Evolutionary conservation across 345 rosid genomes (phyloP).

Genomic region (Isatis tinctoria): DNA sequence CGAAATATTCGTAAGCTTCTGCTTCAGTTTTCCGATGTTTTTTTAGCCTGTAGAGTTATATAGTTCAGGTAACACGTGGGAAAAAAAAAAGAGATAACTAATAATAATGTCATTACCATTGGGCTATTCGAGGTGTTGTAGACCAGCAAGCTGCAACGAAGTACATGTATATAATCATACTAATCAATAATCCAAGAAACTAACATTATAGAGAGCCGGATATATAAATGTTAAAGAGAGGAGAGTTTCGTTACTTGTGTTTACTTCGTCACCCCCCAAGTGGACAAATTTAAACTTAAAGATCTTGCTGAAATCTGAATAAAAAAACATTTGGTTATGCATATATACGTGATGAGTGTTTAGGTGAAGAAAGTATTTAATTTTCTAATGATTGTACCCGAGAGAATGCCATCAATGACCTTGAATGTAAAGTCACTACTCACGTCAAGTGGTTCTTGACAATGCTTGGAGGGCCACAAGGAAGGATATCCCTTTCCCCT

Average conservation of each 20-base stretch:
- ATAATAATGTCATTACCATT: conserved; percentile 42
- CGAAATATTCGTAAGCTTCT: conserved; percentile 67
- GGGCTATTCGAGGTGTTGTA: conserved; percentile 41
- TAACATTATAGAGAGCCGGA: background rate
- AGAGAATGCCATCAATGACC: conserved; percentile 73
- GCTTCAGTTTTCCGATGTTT: conserved; percentile 41
- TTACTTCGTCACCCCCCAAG: conserved; percentile 85
- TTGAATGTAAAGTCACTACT: conserved; percentile 63
- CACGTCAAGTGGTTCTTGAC: conserved; percentile 70
- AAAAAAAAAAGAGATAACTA: background rate
- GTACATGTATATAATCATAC: no score
- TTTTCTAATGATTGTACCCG: conserved; percentile 36
- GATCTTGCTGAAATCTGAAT: conserved; percentile 70
- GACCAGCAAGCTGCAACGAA: conserved; percentile 63
- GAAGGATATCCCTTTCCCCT: conserved; percentile 74
- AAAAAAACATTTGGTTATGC: background rate
- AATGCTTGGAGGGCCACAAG: conserved; percentile 70
- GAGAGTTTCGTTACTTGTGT: conserved; percentile 46
- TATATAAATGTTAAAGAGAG: background rate
- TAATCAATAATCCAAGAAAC: background rate
- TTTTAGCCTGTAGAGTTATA: conserved; percentile 43
- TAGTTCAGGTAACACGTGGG: background rate
- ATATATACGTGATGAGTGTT: background rate
- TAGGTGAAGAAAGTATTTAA: background rate
- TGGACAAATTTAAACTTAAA: conserved; percentile 67